These are phyloP conservation scores for Penicillium angulare DNA, from an alignment of 495 filamentous ascomycete species.

Conservation along the genomic window DNA sequence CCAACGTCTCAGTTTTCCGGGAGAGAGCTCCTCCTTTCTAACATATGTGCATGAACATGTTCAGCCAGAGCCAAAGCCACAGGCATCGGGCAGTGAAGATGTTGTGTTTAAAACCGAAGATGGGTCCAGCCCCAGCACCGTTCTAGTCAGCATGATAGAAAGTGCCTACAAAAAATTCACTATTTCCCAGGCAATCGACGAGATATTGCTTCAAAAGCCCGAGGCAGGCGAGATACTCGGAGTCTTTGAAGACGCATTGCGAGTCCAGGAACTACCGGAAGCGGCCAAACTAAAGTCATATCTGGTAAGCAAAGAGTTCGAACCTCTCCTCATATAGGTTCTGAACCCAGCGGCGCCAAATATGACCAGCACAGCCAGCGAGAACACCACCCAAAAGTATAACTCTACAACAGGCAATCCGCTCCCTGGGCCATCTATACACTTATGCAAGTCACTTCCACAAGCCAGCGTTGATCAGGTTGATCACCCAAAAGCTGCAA, in stretches of 20 bases:
- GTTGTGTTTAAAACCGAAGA: too few relatives aligned
- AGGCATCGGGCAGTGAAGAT: too few relatives aligned
- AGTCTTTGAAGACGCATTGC: not conserved
- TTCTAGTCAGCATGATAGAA: too few relatives aligned
- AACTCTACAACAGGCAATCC: conserved; percentile 4
- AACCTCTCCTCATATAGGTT: not conserved
- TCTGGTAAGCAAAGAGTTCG: not conserved
- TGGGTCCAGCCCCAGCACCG: too few relatives aligned
- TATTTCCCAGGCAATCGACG: not conserved
- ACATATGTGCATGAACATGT: too few relatives aligned
- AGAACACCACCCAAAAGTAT: too few relatives aligned
- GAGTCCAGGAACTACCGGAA: not conserved
- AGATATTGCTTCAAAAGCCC: not conserved
- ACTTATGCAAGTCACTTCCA: not conserved
- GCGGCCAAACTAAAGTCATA: not conserved
- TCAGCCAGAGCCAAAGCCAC: too few relatives aligned
- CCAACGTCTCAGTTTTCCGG: not conserved
- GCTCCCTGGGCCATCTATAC: conserved; percentile 13
- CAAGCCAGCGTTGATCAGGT: conserved; percentile 1
- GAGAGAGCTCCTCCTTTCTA: not conserved
- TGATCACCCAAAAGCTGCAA: conserved; percentile 19
- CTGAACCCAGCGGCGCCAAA: not conserved
- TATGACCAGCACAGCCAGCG: not conserved
- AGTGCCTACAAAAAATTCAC: not conserved
- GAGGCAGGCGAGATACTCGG: not conserved